Base-by-base conservation (phyloP, 257 asterid genomes). In the Forsythia suspensa region DNA sequence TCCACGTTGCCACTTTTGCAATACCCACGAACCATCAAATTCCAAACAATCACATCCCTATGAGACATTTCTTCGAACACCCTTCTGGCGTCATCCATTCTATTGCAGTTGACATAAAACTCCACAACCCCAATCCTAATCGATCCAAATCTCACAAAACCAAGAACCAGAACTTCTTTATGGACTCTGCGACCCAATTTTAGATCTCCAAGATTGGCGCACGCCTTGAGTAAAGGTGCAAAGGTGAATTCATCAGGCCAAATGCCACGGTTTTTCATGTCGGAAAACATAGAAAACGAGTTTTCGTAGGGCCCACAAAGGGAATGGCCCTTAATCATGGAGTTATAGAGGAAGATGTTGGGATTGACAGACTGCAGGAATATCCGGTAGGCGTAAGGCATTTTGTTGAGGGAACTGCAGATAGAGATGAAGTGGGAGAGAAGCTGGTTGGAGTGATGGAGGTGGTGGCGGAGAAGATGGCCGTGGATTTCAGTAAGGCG, bases 21-120 rank as follows among this genome's bases (percentile, higher is more conserved):
- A 80, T 82, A 84, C 68, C 91, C 91, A 72, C 72, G 87, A 51
- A 87, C 42, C 88, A 85, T 85, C 85, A 87, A 85, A 76, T 87
- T 87, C 89, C 88, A 85, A 55, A 87, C 46, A 37, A 83, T 81
- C 51, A 87, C 89, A 75, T 87, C 86, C 79, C 85, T 81, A 3
- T 83, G 37, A 41, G 41, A 51, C 85, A 85, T 87, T 81, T 85
- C 89, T 73, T 87, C 89, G 67, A 87, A 87, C 85, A 79, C 74
- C 81, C 66, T 82, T 55, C 68, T 70, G 38, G 88, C 90, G 0
- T 84, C 88, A 3, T 16, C 79, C 79, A 84, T 86, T 75, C 63
- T 72, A 70, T 75, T 77, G 6, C 83, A 80, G n/a, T 72, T 68
- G 4, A 74, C 8, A 34, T 86, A 86, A 18, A 84, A 24, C 77